These are phyloP conservation scores for Xanthoconium purpureum DNA, from an alignment of 768 basidiomycete species.

Conservation along the genomic window DNA sequence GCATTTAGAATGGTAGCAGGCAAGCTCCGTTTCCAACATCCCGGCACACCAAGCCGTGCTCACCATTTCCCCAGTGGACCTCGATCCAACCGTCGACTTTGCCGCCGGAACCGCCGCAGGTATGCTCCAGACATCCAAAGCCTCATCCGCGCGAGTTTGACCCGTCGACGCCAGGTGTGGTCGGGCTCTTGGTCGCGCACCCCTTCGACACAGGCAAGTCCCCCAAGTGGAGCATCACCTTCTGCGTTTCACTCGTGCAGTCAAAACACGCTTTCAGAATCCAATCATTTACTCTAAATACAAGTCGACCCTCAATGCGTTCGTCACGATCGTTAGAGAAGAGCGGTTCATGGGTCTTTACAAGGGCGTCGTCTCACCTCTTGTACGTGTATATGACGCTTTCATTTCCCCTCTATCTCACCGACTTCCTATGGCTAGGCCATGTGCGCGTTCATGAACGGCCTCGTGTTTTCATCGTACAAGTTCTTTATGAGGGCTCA, in stretches of 20 bases:
- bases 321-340: slow-evolving; percentile 65
- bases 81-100: slow-evolving; percentile 72
- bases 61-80: slow-evolving; percentile 21
- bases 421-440: slow-evolving; percentile 39
- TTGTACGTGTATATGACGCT: slow-evolving; percentile 45
- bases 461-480: slow-evolving; percentile 84
- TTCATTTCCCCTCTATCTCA: background rate
- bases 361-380: slow-evolving; percentile 76
- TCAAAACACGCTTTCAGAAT: slow-evolving; percentile 80
- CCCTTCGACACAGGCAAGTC: slow-evolving; percentile 69
- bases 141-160: background rate
- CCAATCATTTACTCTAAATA: slow-evolving; percentile 57
- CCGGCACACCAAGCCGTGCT: background rate
- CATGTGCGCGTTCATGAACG: slow-evolving; percentile 75
- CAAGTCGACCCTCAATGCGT: slow-evolving; percentile 59
- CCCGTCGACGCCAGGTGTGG: slow-evolving; percentile 42
- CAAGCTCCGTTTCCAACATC: background rate
- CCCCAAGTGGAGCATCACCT: background rate
- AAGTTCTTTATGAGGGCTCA: slow-evolving; percentile 73
- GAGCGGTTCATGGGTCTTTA: slow-evolving; percentile 67
- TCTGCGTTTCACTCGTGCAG: slow-evolving; percentile 32
- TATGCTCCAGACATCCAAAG: slow-evolving; percentile 4
- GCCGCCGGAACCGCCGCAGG: slow-evolving; percentile 72
- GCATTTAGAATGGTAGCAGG: slow-evolving; percentile 21
- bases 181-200: slow-evolving; percentile 66